A percentile compares a stretch with the other conserved stretches of the same genome.
Conservation (phyloP, 2,329 filamentous ascomycete species). For the Harringtonia lauricola region DNA sequence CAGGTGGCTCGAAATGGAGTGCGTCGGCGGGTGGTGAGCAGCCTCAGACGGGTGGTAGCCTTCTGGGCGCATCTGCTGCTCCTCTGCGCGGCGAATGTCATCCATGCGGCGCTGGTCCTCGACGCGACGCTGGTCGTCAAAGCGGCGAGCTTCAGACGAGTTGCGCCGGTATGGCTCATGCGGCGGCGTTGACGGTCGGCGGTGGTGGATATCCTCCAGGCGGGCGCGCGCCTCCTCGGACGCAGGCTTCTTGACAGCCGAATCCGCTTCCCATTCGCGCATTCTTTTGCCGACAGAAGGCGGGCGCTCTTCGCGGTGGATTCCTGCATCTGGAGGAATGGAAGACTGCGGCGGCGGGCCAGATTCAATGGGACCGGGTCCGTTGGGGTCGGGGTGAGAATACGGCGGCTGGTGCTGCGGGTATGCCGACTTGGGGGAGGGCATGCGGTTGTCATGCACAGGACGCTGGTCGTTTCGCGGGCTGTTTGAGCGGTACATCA, state of each 20-base stretch:
- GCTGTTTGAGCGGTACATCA: slow-evolving; percentile 65
- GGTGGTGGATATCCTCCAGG: slow-evolving; percentile 72
- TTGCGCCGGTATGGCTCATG: slow-evolving; percentile 62
- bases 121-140: slow-evolving; percentile 48
- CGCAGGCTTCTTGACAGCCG: slow-evolving; percentile 69
- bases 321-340: slow-evolving; percentile 54
- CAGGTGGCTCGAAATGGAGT: slow-evolving; percentile 44
- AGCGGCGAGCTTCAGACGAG: slow-evolving; percentile 60
- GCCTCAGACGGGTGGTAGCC: slow-evolving; percentile 88
- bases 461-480: slow-evolving; percentile 76
- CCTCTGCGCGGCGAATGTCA: slow-evolving; percentile 40
- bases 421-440: slow-evolving; percentile 85
- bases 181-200: slow-evolving; percentile 66
- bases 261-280: slow-evolving; percentile 87
- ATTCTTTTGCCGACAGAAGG: slow-evolving; percentile 73
- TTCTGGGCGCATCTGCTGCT: slow-evolving; percentile 60
- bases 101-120: slow-evolving; percentile 51
- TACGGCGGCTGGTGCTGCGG: slow-evolving; percentile 64
- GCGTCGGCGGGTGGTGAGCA: slow-evolving; percentile 68
- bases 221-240: slow-evolving; percentile 82
- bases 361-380: slow-evolving; percentile 47
- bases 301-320: slow-evolving; percentile 62
- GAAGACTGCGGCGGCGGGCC: slow-evolving; percentile 39
- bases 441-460: slow-evolving; percentile 71
- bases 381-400: slow-evolving; percentile 62